Evolutionary conservation across 768 basidiomycete genomes (phyloP), one percentile per base, ranked within the genome.

Genomic region (Pholiota microspora): DNA sequence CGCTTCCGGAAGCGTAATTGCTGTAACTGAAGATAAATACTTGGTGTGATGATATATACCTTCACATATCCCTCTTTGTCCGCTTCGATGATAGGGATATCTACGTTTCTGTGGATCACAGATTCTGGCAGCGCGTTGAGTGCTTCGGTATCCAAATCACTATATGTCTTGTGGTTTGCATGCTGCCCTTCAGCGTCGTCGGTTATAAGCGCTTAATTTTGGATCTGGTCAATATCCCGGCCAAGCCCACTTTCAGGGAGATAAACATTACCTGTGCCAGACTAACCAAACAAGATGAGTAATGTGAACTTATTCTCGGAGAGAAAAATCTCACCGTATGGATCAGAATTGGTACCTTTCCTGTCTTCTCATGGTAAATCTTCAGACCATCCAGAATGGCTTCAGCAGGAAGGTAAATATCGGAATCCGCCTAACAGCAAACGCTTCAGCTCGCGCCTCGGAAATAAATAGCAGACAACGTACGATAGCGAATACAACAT

Each of bases 321-420:
- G 66, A 64, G 64, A 45, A 32, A 50, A 3, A 32, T 64, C 78
- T 62, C 45, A 80, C 80, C 0, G 80, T 81, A 54, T n/a, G n/a
- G n/a, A n/a, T n/a, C n/a, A n/a, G n/a, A n/a, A n/a, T n/a, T n/a
- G n/a, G n/a, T n/a, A n/a, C 58, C 24, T 61, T 70, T 3, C 74
- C 71, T 0, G 72, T 70, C 18, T 56, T 57, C n/a, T 68, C 64
- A 31, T 75, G 61, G 32, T 68, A 63, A 49, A 65, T 69, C 64
- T 74, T 75, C 56, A 75, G 47, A 9, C 82, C 81, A n/a, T 61
- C 65, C 53, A 81, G 62, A 12, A 81, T 71, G 1, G 80, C 77
- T 15, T 69, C 59, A 0, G 67, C 66, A 1, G 73, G 71, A 2
- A 62, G 56, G 1, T 71, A 50, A 7, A 44, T 65, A 47, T 81